Percentiles rank a stretch among this genome's conserved stretches.
Evolutionary conservation across 192 early-diverging fungal genomes (phyloP).

Genomic region (Bifiguratus adelaidae): DNA sequence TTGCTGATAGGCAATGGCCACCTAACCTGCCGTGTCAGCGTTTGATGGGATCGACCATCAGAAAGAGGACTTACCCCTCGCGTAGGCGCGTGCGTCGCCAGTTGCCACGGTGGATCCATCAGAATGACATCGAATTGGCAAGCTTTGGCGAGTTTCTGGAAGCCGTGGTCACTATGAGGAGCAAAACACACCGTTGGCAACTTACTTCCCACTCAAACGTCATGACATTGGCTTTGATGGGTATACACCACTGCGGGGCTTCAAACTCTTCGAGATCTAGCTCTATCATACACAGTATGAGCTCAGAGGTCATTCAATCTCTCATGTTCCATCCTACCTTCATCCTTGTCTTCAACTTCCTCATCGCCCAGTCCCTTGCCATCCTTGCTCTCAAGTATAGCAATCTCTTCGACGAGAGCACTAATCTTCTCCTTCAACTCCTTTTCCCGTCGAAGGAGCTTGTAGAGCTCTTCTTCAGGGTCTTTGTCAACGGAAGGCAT

Average conservation of each 20-base stretch:
- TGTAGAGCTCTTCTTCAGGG: slow-evolving; percentile 4
- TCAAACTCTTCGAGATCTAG: slow-evolving; percentile 69
- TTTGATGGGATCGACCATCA: background rate
- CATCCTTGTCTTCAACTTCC: slow-evolving; percentile 9
- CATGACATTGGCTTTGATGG: slow-evolving; percentile 92
- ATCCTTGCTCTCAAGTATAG: slow-evolving; percentile 25
- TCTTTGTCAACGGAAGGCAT: too few species aligned
- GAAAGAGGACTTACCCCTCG: slow-evolving; percentile 53
- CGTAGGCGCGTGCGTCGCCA: slow-evolving; percentile 86
- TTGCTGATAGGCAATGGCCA: slow-evolving; percentile 92
- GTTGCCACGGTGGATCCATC: slow-evolving; percentile 97
- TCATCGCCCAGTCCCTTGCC: slow-evolving; percentile 2
- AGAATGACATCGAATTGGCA: slow-evolving; percentile 91
- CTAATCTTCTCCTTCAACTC: slow-evolving; percentile 32
- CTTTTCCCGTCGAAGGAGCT: slow-evolving; percentile 31
- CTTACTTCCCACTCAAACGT: slow-evolving; percentile 88
- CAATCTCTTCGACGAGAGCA: slow-evolving; percentile 39
- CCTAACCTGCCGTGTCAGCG: slow-evolving; percentile 13
- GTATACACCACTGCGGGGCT: slow-evolving; percentile 88
- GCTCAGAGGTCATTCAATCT: too few species aligned
- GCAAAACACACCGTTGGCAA: slow-evolving; percentile 1
- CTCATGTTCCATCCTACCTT: background rate
- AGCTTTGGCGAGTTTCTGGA: slow-evolving; percentile 54
- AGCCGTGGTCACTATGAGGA: background rate
- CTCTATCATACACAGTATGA: background rate